Conservation (phyloP, 2,329 filamentous ascomycete genomes). For the Colletotrichum tofieldiae region DNA sequence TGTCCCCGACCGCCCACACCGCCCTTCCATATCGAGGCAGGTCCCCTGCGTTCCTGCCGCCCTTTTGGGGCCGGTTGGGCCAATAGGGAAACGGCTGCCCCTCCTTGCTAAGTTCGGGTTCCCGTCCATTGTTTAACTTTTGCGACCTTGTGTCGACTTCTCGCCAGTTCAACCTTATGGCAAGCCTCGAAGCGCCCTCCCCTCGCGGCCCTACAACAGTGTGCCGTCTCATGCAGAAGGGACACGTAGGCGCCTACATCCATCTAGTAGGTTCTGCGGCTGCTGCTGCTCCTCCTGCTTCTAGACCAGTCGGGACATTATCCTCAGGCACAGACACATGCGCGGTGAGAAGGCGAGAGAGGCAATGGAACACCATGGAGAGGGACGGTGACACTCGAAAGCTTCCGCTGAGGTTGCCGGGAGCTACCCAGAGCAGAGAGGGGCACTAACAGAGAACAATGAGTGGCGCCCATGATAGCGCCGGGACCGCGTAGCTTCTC, state of each 20-base stretch:
- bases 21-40: constrained; percentile 42
- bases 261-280: neutral
- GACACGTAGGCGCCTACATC: neutral
- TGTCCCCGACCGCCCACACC: constrained; percentile 26
- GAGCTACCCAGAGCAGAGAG: neutral
- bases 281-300: neutral
- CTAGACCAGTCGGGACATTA: neutral
- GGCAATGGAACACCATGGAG: neutral
- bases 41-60: constrained; percentile 41
- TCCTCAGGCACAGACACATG: constrained; percentile 12
- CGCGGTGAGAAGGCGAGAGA: neutral
- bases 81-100: constrained; percentile 25
- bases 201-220: neutral
- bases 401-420: neutral
- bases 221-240: neutral
- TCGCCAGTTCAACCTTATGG: neutral
- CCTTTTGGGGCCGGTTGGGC: neutral
- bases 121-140: constrained; percentile 21
- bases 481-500: constrained; percentile 16
- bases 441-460: constrained; percentile 33
- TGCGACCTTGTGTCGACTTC: constrained; percentile 3
- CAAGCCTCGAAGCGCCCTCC: neutral
- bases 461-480: constrained; percentile 1
- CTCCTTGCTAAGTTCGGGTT: constrained; percentile 13
- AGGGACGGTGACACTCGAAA: neutral